A percentile compares a stretch with the other conserved stretches of the same genome.
Conservation (phyloP, 305 asterid species). For the Fraxinus greggii region DNA sequence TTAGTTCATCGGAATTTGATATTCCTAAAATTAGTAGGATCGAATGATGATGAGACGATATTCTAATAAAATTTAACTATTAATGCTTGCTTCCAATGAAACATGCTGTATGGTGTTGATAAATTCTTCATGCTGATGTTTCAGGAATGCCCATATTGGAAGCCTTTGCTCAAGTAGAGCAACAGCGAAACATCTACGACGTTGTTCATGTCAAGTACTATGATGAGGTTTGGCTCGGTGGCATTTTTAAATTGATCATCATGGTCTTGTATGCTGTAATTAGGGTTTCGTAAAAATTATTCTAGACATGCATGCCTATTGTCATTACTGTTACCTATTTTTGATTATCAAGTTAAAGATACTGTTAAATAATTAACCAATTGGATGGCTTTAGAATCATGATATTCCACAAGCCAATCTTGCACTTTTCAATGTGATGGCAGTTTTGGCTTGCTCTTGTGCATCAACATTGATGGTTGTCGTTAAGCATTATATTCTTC, state of each 20-base stretch:
- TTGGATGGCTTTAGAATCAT: background rate
- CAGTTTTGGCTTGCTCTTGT: background rate
- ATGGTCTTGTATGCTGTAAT: background rate
- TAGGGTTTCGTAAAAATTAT: background rate
- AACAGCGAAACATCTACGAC: slow-evolving; percentile 72
- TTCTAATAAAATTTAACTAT: background rate
- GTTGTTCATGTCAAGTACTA: slow-evolving; percentile 86
- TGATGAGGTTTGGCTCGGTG: slow-evolving; percentile 69
- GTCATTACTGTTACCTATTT: background rate
- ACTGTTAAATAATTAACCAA: background rate
- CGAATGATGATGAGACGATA: background rate
- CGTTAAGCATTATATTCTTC: background rate
- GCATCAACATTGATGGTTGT: background rate
- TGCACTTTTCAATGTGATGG: background rate
- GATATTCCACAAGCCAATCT: background rate
- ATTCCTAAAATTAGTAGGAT: background rate
- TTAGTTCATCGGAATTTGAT: background rate
- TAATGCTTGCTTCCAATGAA: background rate
- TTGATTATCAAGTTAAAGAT: background rate
- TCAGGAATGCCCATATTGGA: slow-evolving; percentile 91
- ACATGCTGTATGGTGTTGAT: slow-evolving; percentile 6
- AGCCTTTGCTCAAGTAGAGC: slow-evolving; percentile 84
- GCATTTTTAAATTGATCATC: slow-evolving; percentile 5
- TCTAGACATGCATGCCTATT: slow-evolving; percentile 9
- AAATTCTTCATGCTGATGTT: slow-evolving; percentile 16